Base-by-base conservation (phyloP, 805 yeast species). In the Gaillardinia entomophila region DNA sequence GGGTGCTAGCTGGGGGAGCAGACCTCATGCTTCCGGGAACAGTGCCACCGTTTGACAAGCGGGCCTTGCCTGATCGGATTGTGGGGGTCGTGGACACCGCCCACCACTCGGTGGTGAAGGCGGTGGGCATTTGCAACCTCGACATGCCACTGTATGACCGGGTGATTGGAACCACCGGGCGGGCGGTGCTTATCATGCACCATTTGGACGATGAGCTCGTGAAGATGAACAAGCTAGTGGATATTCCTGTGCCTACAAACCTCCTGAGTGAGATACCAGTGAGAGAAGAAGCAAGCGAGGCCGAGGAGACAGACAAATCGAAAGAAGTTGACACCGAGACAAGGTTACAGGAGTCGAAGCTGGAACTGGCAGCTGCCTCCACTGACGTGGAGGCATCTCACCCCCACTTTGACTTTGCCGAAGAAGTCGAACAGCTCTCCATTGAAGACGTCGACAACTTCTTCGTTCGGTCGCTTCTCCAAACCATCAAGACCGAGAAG, bases 21-120 rank as follows among this genome's bases (percentile, higher is more conserved):
- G 73, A 83, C 45, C 57, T 84, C 40, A 82, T 83, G 88, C 62
- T 82, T 22, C 83, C 88, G 3, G 94, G 94, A 0, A 70, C 77
- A 4, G 49, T 71, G 4, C 74, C 77, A 0, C 80, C 80, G 2
- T 79, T 82, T 45, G 84, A 80, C 30, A 27, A 42, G 0, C 43
- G 68, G 4, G 63, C 73, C 4, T 45, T 41, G 3, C 58, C 57
- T 28, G 94, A 87, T 0, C 48, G 68, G 0, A 49, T 85, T 3
- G 95, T 88, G 13, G 95, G 83, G 1, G 68, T 90, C 16, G 86
- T 80, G 0, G 74, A 76, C 40, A 62, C 68, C 18, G 67, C 71
- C 12, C 51, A 66, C 15, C 94, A 95, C 0, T 53, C 70, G 2
- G 80, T 81, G 8, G 68, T 78, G 0, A 67, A 74, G 48, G 96